Evolutionary conservation across 805 yeast species (phyloP), one percentile per base, ranked within the genome.

Genomic region (Candida ortonii): DNA sequence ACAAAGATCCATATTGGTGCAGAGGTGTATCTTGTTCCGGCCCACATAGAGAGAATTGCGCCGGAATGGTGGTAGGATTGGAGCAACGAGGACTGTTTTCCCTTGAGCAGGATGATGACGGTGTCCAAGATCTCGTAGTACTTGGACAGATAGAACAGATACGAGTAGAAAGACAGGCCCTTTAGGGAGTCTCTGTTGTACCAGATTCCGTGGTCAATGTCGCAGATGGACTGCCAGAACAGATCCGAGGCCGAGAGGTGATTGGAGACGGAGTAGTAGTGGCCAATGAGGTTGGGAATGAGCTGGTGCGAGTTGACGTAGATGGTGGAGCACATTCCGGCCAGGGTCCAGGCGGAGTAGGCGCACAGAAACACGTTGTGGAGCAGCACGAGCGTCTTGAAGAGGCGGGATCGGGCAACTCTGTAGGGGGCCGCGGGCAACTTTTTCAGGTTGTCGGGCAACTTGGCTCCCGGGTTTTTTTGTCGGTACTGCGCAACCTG

Each of bases 1-100:
- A 80, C 86, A 60, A 81, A 81, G 49, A 81, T 77, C 88, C 88
- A 81, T 55, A 81, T 81, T 22, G 88, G 88, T 5, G 87, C 84
- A 10, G 84, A 71, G 33, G 72, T 73, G 58, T 64, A 81, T 38
- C 87, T 64, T 36, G 78, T 73, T 2, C 88, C 88, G 6, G 84
- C 73, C 87, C 87, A 81, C 88, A 81, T 81, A 40, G 84, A 79
- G 59, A 81, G 63, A 78, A 81, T 81, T 30, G 88, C 88, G 16
- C 88, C 88, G 5, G 87, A 73, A 56, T 81, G 88, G 55, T 81
- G 88, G 60, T 81, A 81, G 38, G 83, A 75, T 58, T 81, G 88
- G 50, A 81, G 65, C 38, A 81, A 61, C 5, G 81, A 73, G 10
- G 83, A 73, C 11, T 78, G 81, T 53, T 70, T 68, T 26, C 88